A percentile compares a stretch with the other conserved stretches of the same genome.
Evolutionary conservation across 768 basidiomycete genomes (phyloP).

Genomic region (Lanmaoa rubissima): DNA sequence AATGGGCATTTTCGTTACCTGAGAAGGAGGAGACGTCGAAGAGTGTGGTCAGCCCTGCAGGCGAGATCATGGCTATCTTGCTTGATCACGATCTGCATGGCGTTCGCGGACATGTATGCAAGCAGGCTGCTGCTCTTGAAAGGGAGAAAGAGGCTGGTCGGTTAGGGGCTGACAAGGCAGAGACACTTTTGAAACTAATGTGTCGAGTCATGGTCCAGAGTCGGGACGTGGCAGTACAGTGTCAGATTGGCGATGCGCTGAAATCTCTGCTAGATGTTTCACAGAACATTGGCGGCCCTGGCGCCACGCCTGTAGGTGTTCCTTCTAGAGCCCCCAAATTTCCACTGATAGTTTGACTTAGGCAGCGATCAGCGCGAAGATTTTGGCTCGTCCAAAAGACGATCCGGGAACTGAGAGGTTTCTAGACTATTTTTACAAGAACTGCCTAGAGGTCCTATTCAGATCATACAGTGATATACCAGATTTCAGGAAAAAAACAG

Average conservation of each 20-base stretch:
- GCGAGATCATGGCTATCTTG: conserved; percentile 80
- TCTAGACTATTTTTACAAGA: conserved; percentile 91
- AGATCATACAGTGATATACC: conserved; percentile 74
- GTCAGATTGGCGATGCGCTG: conserved; percentile 86
- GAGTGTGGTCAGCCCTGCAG: conserved; percentile 74
- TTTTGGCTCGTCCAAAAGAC: conserved; percentile 64
- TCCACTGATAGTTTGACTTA: conserved; percentile 11
- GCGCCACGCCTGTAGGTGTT: conserved; percentile 35
- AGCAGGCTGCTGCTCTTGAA: conserved; percentile 72
- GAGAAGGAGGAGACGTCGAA: conserved; percentile 52
- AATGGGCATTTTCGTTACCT: conserved; percentile 81
- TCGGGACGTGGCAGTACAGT: conserved; percentile 83
- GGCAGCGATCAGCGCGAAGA: conserved; percentile 39
- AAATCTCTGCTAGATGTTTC: conserved; percentile 81
- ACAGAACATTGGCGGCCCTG: conserved; percentile 37
- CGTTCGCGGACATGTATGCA: conserved; percentile 80
- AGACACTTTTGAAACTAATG: conserved; percentile 73
- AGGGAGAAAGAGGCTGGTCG: conserved; percentile 57
- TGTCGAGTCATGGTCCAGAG: conserved; percentile 77
- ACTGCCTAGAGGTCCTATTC: conserved; percentile 74
- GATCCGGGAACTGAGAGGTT: conserved; percentile 86
- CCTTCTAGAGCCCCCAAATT: background rate
- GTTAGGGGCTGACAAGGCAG: conserved; percentile 59
- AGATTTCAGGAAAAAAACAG: conserved; percentile 55
- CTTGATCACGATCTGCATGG: conserved; percentile 91